A percentile compares a stretch with the other conserved stretches of the same genome.
Conservation (phyloP, 2,329 filamentous ascomycete species). For the Hypoxylon sp. region DNA sequence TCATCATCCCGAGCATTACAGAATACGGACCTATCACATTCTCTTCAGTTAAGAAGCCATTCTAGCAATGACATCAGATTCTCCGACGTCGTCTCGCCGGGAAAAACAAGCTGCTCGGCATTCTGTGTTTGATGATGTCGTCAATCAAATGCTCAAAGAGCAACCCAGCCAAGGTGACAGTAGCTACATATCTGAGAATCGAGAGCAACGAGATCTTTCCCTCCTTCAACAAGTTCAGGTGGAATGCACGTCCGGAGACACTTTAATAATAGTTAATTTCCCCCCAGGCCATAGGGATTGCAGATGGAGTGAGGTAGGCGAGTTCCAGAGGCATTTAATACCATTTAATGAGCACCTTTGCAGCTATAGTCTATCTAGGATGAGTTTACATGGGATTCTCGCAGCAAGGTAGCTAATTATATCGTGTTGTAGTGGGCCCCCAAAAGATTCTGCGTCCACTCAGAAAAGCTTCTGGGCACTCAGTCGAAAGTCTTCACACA, state of each 20-base stretch:
- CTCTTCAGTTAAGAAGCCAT: background rate
- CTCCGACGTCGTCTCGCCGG: background rate
- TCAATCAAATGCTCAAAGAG: conserved; percentile 35
- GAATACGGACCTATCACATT: background rate
- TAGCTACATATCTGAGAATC: conserved; percentile 14
- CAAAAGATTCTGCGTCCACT: conserved; percentile 62
- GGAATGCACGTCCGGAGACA: conserved; percentile 56
- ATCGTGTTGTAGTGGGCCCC: conserved; percentile 49
- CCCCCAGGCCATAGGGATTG: conserved; percentile 28
- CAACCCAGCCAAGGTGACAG: conserved; percentile 13
- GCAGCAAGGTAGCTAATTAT: conserved; percentile 26
- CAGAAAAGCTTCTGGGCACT: conserved; percentile 62
- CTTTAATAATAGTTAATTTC: conserved; percentile 62
- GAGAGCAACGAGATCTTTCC: conserved; percentile 33
- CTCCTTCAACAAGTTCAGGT: conserved; percentile 10
- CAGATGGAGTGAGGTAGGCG: conserved; percentile 25
- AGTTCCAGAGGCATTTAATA: background rate
- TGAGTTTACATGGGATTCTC: background rate
- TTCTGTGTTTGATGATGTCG: conserved; percentile 30
- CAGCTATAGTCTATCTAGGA: background rate
- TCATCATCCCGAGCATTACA: background rate
- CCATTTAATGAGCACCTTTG: background rate
- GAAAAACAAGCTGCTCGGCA: background rate
- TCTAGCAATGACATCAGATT: background rate
- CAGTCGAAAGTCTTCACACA: conserved; percentile 64